phyloP scores from a whole-genome alignment of 1,284 basidiomycete genomes.

The Porphyrellus sp. region DNA sequence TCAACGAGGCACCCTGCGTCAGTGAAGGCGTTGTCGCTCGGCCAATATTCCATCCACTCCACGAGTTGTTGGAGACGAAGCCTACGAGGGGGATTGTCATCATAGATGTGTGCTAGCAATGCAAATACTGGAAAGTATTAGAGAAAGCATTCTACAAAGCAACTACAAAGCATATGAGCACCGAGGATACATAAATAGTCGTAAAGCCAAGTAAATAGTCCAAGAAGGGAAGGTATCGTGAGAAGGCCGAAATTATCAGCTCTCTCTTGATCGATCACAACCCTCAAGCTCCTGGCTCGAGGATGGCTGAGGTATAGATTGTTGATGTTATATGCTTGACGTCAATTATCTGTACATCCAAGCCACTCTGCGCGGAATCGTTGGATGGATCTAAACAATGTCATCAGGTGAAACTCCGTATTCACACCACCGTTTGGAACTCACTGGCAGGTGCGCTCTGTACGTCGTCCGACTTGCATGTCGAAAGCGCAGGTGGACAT shows the following conservation, averaged over 20 bases:
- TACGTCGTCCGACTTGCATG: background rate
- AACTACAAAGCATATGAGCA: no score
- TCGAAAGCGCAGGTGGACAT: background rate
- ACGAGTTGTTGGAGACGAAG: slow-evolving; percentile 15
- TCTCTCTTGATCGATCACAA: no score
- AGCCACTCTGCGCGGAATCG: background rate
- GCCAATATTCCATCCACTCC: slow-evolving; percentile 40
- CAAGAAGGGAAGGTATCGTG: no score
- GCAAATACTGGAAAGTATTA: no score
- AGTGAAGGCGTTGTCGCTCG: slow-evolving; percentile 15
- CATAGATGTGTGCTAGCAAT: no score
- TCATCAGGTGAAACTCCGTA: background rate
- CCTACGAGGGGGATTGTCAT: no score
- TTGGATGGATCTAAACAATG: no score
- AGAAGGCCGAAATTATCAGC: no score
- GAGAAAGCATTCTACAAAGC: no score
- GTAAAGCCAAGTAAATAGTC: no score
- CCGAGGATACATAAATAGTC: no score
- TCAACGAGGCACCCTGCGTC: slow-evolving; percentile 22
- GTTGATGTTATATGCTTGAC: background rate
- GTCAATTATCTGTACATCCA: background rate
- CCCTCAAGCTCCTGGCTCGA: background rate
- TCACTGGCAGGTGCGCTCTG: background rate
- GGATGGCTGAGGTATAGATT: background rate
- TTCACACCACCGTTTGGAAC: background rate